These are phyloP conservation scores for Chrysosporium keratinophilum DNA, from an alignment of 2,329 filamentous ascomycete species.

Conservation along the genomic window DNA sequence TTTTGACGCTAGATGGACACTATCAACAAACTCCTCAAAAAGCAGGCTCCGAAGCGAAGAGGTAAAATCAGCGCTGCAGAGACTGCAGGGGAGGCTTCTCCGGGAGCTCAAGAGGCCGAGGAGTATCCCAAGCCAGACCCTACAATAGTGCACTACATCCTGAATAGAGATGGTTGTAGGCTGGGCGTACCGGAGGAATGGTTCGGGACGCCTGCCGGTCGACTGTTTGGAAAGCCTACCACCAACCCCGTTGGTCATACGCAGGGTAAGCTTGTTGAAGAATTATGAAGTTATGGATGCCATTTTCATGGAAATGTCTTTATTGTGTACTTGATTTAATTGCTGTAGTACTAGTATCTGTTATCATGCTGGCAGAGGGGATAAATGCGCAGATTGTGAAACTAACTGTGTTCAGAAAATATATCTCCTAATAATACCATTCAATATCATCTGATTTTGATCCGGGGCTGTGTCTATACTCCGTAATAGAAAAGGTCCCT, in stretches of 20 bases:
- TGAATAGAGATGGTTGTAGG: conserved; percentile 32
- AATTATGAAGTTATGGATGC: conserved; percentile 23
- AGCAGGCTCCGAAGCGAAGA: conserved; percentile 52
- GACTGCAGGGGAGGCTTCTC: conserved; percentile 31
- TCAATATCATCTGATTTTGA: too few species aligned
- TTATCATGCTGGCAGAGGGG: not conserved
- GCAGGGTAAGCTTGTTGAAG: conserved; percentile 30
- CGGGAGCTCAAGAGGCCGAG: conserved; percentile 30
- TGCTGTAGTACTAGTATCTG: not conserved
- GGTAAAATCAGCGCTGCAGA: conserved; percentile 40
- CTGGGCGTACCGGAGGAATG: conserved; percentile 41
- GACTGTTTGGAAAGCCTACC: conserved; percentile 27
- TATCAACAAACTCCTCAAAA: conserved; percentile 57
- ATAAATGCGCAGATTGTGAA: too few species aligned
- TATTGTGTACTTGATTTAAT: not conserved
- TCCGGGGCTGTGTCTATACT: too few species aligned
- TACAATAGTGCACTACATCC: conserved; percentile 39
- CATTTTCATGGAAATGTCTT: not conserved
- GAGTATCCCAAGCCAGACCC: conserved; percentile 34
- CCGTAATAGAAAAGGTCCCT: too few species aligned
- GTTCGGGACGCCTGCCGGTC: conserved; percentile 36
- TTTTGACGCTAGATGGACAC: conserved; percentile 47
- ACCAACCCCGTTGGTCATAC: conserved; percentile 12
- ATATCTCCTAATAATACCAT: too few species aligned
- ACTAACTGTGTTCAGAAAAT: too few species aligned